These are phyloP conservation scores for Apiotrichum veenhuisii DNA, from an alignment of 1,284 basidiomycete genomes.

Conservation along the genomic window DNA sequence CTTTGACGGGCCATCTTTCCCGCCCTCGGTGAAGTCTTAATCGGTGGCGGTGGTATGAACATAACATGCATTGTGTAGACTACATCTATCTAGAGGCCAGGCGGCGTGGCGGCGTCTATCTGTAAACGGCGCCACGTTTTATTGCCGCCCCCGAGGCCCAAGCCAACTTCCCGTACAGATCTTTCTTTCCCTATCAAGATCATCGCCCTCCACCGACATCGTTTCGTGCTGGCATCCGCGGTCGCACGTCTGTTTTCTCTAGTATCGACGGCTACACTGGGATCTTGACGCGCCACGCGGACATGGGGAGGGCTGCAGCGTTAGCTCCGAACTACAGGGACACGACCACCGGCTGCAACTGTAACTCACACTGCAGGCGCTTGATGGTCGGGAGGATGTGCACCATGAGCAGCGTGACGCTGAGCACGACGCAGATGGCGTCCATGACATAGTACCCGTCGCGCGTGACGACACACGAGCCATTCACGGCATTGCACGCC, in stretches of 20 bases:
- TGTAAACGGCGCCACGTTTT: too few relatives aligned
- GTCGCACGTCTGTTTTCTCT: too few relatives aligned
- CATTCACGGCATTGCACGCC: slow-evolving; percentile 69
- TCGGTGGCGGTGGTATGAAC: neutral
- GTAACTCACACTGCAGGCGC: slow-evolving; percentile 71
- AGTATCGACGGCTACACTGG: slow-evolving; percentile 17
- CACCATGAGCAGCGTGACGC: slow-evolving; percentile 64
- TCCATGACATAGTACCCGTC: slow-evolving; percentile 94
- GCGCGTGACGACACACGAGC: slow-evolving; percentile 72
- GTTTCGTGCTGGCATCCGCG: too few relatives aligned
- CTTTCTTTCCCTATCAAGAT: neutral
- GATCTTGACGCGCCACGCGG: slow-evolving; percentile 48
- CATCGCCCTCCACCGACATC: neutral
- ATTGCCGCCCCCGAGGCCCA: too few relatives aligned
- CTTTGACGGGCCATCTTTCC: neutral
- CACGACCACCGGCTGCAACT: neutral
- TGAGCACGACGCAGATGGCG: slow-evolving; percentile 70
- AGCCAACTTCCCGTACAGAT: too few relatives aligned
- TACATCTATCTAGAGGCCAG: neutral
- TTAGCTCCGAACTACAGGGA: slow-evolving; percentile 5
- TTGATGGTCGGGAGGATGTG: slow-evolving; percentile 82
- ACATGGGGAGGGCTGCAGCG: slow-evolving; percentile 41
- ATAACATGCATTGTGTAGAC: slow-evolving; percentile 1
- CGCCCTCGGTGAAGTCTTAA: neutral
- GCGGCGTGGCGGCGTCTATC: neutral